Base-by-base conservation (phyloP, 2,329 filamentous ascomycete species). In the Paraphoma sp. region DNA sequence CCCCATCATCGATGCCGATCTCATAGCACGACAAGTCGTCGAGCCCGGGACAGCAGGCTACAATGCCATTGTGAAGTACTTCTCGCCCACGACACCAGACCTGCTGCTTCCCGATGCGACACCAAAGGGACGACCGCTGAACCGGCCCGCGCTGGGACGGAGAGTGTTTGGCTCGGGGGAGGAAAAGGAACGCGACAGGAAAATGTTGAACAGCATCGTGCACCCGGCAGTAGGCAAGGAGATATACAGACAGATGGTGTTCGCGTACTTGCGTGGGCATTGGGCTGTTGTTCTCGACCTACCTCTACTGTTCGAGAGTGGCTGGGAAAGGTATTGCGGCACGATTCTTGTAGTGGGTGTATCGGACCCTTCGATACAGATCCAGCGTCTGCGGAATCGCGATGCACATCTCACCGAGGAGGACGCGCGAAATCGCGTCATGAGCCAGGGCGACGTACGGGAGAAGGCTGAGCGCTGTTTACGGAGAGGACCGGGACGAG, bases 281-380 rank as follows among this genome's bases (percentile, higher is more conserved):
- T 95, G 94, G 92, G 93, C 93, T 0, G 92, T 97, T 4, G 89
- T 99, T 36, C 83, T 98, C 14, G 95, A 99, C 73, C 89, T 99
- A 8, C 95, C 95, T 49, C 81, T 99, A 51, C 83, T 99, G 42
- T 97, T 97, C 68, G 95, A 99, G 82, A 89, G 87, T 66, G 87
- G 88, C 2, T 88, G 97, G 77, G 95, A 99, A 76, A 81, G 87
- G 41, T 86, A 96, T 64, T 97, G 93, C 72, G 93, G 93, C 4
- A 88, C 87, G 0, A 90, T 96, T 14, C 79, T 97, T 57, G 93
- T 99, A 0, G 94, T 98, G 1, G 93, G 89, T 0, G 93, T 98
- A 17, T 82, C 80, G 10, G 91, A 97, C 65, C 89, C 91, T 0
- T 85, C 83, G 59, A 84, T 93, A 45, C 95, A 99, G 82, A 94